Base-by-base conservation (phyloP, 148 eudicot species). In the Camellia granthamiana region DNA sequence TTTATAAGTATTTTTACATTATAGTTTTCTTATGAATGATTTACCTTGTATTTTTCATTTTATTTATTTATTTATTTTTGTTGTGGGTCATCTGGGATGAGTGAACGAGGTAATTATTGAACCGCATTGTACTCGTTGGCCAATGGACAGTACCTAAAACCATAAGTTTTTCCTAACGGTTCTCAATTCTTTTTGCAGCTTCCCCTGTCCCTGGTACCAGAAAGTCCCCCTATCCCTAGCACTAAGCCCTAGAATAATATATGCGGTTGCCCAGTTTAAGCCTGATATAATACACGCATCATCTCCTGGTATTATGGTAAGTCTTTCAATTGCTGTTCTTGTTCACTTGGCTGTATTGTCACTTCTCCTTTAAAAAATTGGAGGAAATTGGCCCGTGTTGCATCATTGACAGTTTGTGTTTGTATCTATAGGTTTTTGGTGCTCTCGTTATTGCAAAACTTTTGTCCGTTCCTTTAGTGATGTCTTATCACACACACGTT, bases 401-500 rank as follows among this genome's bases (percentile, higher is more conserved):
- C 41, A 15, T 69, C 42, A 54, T 12, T 78, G 30, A 72, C 38
- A 43, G 9, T 64, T 76, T 54, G 68, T 78, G 19, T 43, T 49
- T 81, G 13, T 69, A 46, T 16, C 56, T 88, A 41, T 77, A 96
- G 98, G 99, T 96, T 42, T 96, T 96, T 78, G 97, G 99, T 46
- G 98, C 98, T 44, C 98, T 93, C 51, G 79, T 87, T 84, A 96
- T 96, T 76, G 99, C 98, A 55, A 92, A 96, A 88, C 84, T 96
- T 80, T 77, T 96, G 72, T 90, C 80, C 75, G 97, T 93, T 75
- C 99, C 98, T 13, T 85, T 93, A 75, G 98, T 96, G 85, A 96
- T 96, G 99, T 96, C 99, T 52, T 96, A 93, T 85, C 97, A 96
- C 82, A 96, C 99, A 6, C 99, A 96, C 79, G 95, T 96, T 73